A percentile compares a stretch with the other conserved stretches of the same genome.
Evolutionary conservation across 345 rosid genomes (phyloP).

Genomic region (Eutrema heterophyllum): DNA sequence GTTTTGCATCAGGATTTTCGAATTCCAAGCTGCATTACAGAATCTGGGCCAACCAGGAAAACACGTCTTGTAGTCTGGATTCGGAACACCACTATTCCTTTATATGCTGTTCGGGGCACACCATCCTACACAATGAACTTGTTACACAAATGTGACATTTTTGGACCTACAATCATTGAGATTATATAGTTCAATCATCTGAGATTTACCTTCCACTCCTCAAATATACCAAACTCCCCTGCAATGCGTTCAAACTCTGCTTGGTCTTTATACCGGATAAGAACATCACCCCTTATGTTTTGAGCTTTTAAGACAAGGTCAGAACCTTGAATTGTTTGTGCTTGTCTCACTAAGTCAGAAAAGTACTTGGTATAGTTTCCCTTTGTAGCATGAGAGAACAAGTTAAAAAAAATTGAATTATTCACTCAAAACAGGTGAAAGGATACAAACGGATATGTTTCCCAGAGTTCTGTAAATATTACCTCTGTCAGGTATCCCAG

Average conservation of each 20-base stretch:
- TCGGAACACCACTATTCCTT: conserved; percentile 85
- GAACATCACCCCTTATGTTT: conserved; percentile 64
- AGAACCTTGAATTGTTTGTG: conserved; percentile 58
- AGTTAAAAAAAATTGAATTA: neutral
- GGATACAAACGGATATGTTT: conserved; percentile 3
- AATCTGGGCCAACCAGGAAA: conserved; percentile 72
- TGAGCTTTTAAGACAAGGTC: conserved; percentile 64
- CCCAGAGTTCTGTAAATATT: conserved; percentile 10
- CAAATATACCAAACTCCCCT: conserved; percentile 80
- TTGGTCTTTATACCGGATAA: conserved; percentile 66
- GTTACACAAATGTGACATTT: neutral
- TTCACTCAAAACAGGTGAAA: neutral
- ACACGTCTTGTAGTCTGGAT: conserved; percentile 56
- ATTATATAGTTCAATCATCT: neutral
- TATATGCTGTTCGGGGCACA: conserved; percentile 89
- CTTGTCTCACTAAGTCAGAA: conserved; percentile 59
- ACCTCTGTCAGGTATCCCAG: conserved; percentile 91
- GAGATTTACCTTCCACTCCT: conserved; percentile 86
- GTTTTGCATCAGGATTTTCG: conserved; percentile 37
- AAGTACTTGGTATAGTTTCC: conserved; percentile 61
- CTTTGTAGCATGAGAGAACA: conserved; percentile 37
- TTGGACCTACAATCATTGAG: conserved; percentile 4
- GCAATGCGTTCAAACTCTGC: conserved; percentile 74
- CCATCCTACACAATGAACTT: conserved; percentile 59
- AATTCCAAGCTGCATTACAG: conserved; percentile 58